Evolutionary conservation across 306 rosid genomes (phyloP).

Genomic region (Medicago arabica): DNA sequence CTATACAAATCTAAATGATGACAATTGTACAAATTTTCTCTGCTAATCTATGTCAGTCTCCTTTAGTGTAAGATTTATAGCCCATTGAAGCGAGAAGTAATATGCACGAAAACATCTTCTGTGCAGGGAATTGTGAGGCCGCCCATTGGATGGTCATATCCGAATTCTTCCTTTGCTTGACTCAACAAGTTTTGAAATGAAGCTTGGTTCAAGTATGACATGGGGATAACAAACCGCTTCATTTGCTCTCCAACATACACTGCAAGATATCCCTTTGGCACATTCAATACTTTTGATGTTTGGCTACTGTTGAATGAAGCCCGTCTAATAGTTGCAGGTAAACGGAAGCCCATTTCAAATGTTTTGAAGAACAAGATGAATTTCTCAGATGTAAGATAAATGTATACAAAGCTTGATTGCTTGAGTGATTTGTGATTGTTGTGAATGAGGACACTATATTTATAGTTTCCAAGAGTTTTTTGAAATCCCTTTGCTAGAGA

Average conservation of each 20-base stretch:
- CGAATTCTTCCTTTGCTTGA: slow-evolving; percentile 21
- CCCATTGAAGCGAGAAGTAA: neutral
- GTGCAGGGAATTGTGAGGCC: slow-evolving; percentile 39
- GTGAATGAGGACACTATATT: neutral
- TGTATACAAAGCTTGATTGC: neutral
- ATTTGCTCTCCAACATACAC: slow-evolving; percentile 30
- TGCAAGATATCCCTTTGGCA: slow-evolving; percentile 25
- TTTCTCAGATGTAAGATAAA: neutral
- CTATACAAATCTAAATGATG: slow-evolving; percentile 5
- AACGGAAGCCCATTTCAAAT: slow-evolving; percentile 34
- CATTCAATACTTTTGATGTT: slow-evolving; percentile 21
- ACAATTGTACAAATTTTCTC: neutral
- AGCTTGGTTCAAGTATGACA: slow-evolving; percentile 22
- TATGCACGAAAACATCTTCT: slow-evolving; percentile 6
- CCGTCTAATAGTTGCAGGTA: slow-evolving; percentile 20
- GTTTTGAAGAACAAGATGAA: slow-evolving; percentile 4
- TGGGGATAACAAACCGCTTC: slow-evolving; percentile 23
- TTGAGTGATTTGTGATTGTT: neutral
- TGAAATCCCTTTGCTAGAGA: slow-evolving; percentile 13
- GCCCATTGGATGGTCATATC: slow-evolving; percentile 31
- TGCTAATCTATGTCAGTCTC: neutral
- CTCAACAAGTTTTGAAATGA: slow-evolving; percentile 34
- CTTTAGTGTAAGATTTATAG: neutral
- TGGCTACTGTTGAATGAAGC: slow-evolving; percentile 7
- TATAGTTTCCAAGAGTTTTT: slow-evolving; percentile 4